These are phyloP conservation scores for Alternaria metachromatica DNA, from an alignment of 2,329 filamentous ascomycete species.

Conservation along the genomic window DNA sequence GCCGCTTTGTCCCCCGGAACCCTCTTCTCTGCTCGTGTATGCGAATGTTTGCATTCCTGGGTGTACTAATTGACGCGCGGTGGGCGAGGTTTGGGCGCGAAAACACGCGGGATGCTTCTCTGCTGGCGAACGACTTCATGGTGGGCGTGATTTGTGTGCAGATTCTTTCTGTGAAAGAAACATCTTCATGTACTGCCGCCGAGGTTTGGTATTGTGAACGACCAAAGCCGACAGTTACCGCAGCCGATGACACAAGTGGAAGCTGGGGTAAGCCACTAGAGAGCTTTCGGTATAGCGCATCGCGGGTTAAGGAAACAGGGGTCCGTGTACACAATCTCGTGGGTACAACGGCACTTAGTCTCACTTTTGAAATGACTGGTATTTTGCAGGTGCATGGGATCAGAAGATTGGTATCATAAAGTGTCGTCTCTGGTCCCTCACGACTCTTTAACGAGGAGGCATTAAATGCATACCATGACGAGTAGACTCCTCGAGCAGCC, in stretches of 20 bases:
- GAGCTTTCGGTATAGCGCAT: conserved; percentile 7
- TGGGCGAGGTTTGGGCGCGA: conserved; percentile 27
- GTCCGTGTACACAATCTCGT: neutral
- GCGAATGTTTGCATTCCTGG: conserved; percentile 26
- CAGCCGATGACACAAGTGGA: conserved; percentile 20
- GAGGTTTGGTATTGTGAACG: conserved; percentile 24
- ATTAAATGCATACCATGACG: neutral
- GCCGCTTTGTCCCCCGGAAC: conserved; percentile 44
- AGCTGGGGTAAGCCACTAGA: conserved; percentile 24
- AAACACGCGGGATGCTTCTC: conserved; percentile 40
- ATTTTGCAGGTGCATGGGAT: neutral
- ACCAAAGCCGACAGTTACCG: conserved; percentile 27
- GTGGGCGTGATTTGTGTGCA: conserved; percentile 15
- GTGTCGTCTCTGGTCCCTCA: neutral
- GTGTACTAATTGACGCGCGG: conserved; percentile 32
- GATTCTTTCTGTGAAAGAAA: conserved; percentile 22
- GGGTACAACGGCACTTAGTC: neutral
- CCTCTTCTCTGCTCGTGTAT: conserved; percentile 43
- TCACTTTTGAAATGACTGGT: neutral
- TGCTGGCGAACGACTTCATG: conserved; percentile 42
- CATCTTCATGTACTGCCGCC: conserved; percentile 33
- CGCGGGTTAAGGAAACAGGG: conserved; percentile 27
- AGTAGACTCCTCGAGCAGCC: neutral
- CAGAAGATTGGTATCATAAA: neutral
- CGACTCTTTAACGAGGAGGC: neutral